Base-by-base conservation (phyloP, 352 stramenopile genomes). In the Phytopythium chamaehyphon region DNA sequence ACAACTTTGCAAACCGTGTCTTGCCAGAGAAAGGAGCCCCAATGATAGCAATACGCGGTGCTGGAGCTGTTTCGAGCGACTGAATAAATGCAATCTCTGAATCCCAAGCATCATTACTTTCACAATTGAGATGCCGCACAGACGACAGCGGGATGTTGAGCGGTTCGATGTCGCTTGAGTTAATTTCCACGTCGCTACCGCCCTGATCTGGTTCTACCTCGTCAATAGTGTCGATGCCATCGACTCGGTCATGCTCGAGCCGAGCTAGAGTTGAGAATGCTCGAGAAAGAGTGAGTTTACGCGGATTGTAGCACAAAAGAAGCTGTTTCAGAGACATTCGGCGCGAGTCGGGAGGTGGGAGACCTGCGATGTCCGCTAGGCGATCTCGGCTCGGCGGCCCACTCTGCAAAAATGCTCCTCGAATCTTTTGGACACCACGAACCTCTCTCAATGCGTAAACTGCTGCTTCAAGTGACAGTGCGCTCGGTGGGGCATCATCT, bases 261-360 rank as follows among this genome's bases (percentile, higher is more conserved):
- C 12, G 12, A 8, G 46, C 33, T 21, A 52, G 46, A 7, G 68
- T 52, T 10, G 78, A 71, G 54, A 90, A 87, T 33, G 73, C 71
- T 45, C 79, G 74, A 11, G 76, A 81, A 42, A 90, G 72, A 24
- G 74, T 66, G 19, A 86, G 78, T 61, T 90, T 90, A 19, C 76
- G 70, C 31, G 79, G 76, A 56, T 86, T 90, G 58, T 86, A 88
- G 62, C 62, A 61, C 22, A 90, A 51, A 46, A 90, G 55, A 11
- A 90, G 60, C 59, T 90, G 74, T 48, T 88, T 90, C 51, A 90
- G 74, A 28, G 79, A 90, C 79, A 88, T 84, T 14, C 40, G 53
- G 31, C 71, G 66, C 19, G 68, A 63, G 40, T 90, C 62, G 4
- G 76, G 76, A 28, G 64, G 62, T 44, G 61, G 47, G 4, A 88